Evolutionary conservation across 106 monocot species (phyloP), one percentile per base, ranked within the genome.

Genomic region (Amphibolis antarctica): DNA sequence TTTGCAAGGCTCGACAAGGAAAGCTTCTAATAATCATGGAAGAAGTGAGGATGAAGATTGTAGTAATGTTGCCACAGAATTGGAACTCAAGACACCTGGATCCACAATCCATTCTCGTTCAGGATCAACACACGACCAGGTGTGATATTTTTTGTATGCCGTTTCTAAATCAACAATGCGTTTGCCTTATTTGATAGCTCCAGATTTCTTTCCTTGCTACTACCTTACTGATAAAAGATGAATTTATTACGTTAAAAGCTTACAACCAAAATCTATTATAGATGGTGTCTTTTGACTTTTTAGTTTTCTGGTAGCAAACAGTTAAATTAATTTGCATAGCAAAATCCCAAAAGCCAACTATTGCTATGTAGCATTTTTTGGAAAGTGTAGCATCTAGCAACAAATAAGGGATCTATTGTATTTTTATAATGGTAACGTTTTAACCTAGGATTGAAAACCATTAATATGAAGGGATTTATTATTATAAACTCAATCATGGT

Each of bases 11-110:
- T 75, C 77, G 15, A 67, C 69, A 76, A 83, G 77, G 50, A 69
- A 80, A 54, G 57, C 71, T 23, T 68, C 70, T 25, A 77, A 82
- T 55, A 27, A 46, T 15, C 70, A 74, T 42, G 53, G 17, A 43
- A 76, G 52, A 13, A 53, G 36, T 50, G 43, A 70, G 74, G 75
- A 68, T 71, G 69, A 84, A 20, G 73, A 81, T 42, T 77, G 67
- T 60, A 82, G 78, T 67, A 84, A 98, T 81, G 86, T 98, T 64
- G 96, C 80, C 15, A 87, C 90, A 43, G 90, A 91, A 19, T 77
- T 98, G 74, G 96, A 98, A 65, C 84, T 98, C 17, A 98, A 98
- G 72, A 98, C 80, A 62, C 96, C 90, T 29, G 96, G 96, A 60
- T 91, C 82, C 53, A 45, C 69, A 20, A 53, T 27, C 15, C 63